Evolutionary conservation across 208 protist species (phyloP).

Genomic region (Blastocrithidia nonstop): DNA sequence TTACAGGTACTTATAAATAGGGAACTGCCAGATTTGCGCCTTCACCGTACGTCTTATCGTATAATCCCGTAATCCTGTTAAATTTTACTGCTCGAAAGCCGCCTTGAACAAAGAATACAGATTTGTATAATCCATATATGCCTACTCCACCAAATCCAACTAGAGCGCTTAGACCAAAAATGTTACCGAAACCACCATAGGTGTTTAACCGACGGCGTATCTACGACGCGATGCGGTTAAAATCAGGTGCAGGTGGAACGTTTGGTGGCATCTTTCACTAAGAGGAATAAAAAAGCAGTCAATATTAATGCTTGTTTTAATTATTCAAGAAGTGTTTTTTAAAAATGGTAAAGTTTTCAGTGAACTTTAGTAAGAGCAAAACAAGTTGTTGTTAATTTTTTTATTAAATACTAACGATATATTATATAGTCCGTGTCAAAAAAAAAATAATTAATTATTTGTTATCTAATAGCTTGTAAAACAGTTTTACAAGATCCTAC

Average conservation of each 20-base stretch:
- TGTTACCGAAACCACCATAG: constrained; percentile 50
- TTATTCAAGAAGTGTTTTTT: neutral
- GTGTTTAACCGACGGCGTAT: constrained; percentile 37
- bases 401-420: too few relatives aligned
- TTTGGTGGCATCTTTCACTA: constrained; percentile 26
- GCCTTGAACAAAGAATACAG: constrained; percentile 91
- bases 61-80: constrained; percentile 91
- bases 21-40: constrained; percentile 94
- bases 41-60: constrained; percentile 85
- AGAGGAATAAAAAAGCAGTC: too few relatives aligned
- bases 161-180: constrained; percentile 39
- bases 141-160: constrained; percentile 27
- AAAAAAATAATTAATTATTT: too few relatives aligned
- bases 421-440: too few relatives aligned
- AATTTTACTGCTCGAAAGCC: constrained; percentile 96
- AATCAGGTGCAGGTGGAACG: constrained; percentile 58
- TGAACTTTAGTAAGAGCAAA: neutral
- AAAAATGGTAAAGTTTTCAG: neutral
- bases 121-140: constrained; percentile 66
- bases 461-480: too few relatives aligned
- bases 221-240: constrained; percentile 47
- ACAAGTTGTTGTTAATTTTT: too few relatives aligned
- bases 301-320: neutral
- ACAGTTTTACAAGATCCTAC: too few relatives aligned
- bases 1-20: constrained; percentile 91